These are phyloP conservation scores for Parsonsia alboflavescens DNA, from an alignment of 257 asterid species.

Conservation along the genomic window DNA sequence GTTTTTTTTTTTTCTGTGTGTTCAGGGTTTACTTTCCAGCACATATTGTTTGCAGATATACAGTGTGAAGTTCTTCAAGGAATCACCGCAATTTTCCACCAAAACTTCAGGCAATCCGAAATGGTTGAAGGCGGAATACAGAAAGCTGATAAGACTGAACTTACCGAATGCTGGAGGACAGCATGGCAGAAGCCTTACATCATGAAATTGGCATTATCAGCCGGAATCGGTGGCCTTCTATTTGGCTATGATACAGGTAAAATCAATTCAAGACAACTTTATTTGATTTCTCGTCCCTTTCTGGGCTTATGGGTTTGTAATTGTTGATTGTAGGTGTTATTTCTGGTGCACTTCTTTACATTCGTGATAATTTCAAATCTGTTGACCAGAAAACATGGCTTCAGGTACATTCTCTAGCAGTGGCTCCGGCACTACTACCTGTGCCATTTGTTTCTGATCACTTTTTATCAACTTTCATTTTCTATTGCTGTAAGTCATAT, in stretches of 20 bases:
- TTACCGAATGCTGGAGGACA: constrained; percentile 35
- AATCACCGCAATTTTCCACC: neutral
- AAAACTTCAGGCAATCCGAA: neutral
- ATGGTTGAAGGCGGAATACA: constrained; percentile 35
- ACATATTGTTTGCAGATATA: no score
- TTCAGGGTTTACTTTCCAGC: neutral
- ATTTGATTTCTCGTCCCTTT: neutral
- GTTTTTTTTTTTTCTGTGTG: neutral
- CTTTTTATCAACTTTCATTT: neutral
- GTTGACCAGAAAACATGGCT: constrained; percentile 38
- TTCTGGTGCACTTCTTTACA: constrained; percentile 43
- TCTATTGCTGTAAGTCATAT: neutral
- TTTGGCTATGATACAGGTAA: constrained; percentile 35
- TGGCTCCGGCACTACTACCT: neutral
- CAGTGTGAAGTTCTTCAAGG: neutral
- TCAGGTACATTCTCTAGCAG: constrained; percentile 11
- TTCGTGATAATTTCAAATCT: constrained; percentile 29
- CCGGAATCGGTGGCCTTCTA: constrained; percentile 38
- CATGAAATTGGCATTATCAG: constrained; percentile 36
- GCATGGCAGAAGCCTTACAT: constrained; percentile 35
- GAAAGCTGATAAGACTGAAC: constrained; percentile 29
- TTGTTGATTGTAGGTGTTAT: constrained; percentile 22
- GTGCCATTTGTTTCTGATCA: neutral
- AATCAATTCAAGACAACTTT: neutral
- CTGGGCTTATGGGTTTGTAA: neutral